Conservation (phyloP, 495 filamentous ascomycete species). For the Podospora pseudocomata region DNA sequence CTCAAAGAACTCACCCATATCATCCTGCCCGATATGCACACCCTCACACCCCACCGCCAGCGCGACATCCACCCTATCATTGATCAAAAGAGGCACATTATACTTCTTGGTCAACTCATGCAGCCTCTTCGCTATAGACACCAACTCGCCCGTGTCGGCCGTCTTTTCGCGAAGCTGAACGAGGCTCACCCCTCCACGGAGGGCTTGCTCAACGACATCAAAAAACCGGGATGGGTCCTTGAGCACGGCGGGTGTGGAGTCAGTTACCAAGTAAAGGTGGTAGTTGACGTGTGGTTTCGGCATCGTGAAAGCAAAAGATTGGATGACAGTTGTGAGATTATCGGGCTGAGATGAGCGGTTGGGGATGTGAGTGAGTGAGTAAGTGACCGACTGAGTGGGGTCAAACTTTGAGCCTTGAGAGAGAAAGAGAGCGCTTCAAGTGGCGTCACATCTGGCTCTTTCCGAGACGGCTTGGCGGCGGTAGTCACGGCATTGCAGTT, state of each 20-base stretch:
- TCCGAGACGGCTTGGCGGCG: not conserved
- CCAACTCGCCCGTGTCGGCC: slow-evolving; percentile 67
- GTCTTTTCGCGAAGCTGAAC: slow-evolving; percentile 91
- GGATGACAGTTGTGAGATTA: not conserved
- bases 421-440: not conserved
- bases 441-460: not conserved
- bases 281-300: slow-evolving; percentile 39
- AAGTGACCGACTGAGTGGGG: not conserved
- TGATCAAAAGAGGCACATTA: slow-evolving; percentile 81
- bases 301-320: slow-evolving; percentile 24
- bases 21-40: slow-evolving; percentile 92
- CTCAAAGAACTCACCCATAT: slow-evolving; percentile 58
- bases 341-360: not conserved
- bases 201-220: slow-evolving; percentile 66
- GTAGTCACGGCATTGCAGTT: not conserved
- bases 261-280: slow-evolving; percentile 85
- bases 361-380: not conserved
- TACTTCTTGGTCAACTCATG: slow-evolving; percentile 64
- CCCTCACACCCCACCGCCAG: slow-evolving; percentile 82
- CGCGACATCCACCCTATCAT: slow-evolving; percentile 92
- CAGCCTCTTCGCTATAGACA: slow-evolving; percentile 65
- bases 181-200: slow-evolving; percentile 78
- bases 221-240: slow-evolving; percentile 62
- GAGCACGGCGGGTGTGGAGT: slow-evolving; percentile 78
- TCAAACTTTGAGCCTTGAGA: not conserved